These are phyloP conservation scores for Ricinus communis DNA, from an alignment of 345 rosid genomes.

Conservation along the genomic window DNA sequence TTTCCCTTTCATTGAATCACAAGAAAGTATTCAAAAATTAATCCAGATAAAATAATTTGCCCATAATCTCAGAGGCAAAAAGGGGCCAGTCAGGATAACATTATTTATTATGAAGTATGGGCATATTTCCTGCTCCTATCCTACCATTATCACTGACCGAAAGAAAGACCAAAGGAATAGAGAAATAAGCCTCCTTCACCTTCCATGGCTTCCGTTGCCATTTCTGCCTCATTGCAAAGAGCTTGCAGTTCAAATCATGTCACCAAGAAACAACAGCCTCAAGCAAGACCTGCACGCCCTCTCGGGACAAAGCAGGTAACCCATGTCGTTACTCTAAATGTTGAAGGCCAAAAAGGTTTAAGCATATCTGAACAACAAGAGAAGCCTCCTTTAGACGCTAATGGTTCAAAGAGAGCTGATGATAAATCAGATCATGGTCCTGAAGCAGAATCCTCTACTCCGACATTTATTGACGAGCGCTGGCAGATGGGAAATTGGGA, in stretches of 20 bases:
- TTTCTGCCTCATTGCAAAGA: constrained; percentile 44
- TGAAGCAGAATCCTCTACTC: constrained; percentile 24
- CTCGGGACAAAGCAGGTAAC: constrained; percentile 41
- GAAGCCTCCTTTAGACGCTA: constrained; percentile 4
- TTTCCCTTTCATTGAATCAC: no score
- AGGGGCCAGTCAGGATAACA: constrained; percentile 20
- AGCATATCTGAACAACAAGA: constrained; percentile 18
- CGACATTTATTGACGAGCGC: constrained; percentile 37
- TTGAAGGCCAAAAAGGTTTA: constrained; percentile 28
- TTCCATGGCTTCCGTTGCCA: constrained; percentile 45
- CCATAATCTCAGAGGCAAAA: constrained; percentile 12
- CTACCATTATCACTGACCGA: neutral
- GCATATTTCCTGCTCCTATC: constrained; percentile 5
- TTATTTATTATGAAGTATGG: constrained; percentile 31
- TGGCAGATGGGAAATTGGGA: constrained; percentile 63
- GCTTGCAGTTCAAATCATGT: constrained; percentile 27
- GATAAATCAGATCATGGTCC: constrained; percentile 4
- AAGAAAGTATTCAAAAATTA: no score
- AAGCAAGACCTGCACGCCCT: constrained; percentile 23
- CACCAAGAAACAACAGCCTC: constrained; percentile 29
- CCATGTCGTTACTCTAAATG: constrained; percentile 27
- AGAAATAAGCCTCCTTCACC: constrained; percentile 1
- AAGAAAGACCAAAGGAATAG: neutral
- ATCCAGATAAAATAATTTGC: no score
- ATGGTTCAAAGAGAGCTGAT: constrained; percentile 12